Percentiles rank a stretch among this genome's conserved stretches.
Conservation (phyloP, 805 yeast genomes). For the Candida coquimbonensis region DNA sequence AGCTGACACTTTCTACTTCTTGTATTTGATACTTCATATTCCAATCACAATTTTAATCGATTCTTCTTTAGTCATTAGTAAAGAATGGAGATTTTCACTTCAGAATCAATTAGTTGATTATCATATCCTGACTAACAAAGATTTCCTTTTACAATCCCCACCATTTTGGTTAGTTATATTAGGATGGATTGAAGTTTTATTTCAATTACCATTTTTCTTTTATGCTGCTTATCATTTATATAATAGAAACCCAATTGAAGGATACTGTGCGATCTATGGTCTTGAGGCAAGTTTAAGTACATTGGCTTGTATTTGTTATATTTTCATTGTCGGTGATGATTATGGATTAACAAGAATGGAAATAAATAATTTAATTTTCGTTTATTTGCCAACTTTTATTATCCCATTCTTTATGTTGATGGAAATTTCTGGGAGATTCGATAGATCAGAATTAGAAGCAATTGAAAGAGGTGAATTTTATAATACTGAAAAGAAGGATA, state of each 20-base stretch:
- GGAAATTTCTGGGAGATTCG: constrained; percentile 13
- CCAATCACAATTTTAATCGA: constrained; percentile 75
- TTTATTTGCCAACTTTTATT: constrained; percentile 67
- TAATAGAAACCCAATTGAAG: constrained; percentile 31
- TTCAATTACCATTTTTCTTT: constrained; percentile 78
- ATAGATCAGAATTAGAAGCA: background rate
- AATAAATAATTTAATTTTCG: constrained; percentile 34
- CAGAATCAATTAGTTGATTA: constrained; percentile 46
- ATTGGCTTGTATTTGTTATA: constrained; percentile 56
- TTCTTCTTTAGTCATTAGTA: constrained; percentile 62
- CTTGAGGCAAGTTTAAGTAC: constrained; percentile 82
- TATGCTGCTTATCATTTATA: constrained; percentile 31
- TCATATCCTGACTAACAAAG: constrained; percentile 64
- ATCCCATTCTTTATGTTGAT: constrained; percentile 51
- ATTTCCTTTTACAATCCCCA: constrained; percentile 50
- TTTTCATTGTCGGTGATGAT: constrained; percentile 28
- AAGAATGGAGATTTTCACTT: constrained; percentile 34
- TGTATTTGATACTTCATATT: constrained; percentile 57
- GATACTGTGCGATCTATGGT: constrained; percentile 58
- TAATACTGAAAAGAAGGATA: background rate
- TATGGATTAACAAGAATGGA: constrained; percentile 30
- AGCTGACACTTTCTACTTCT: constrained; percentile 38
- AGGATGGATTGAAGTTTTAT: constrained; percentile 62
- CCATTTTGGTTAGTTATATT: constrained; percentile 73
- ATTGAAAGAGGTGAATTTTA: background rate